Percentiles rank a stretch among this genome's conserved stretches.
phyloP scores from a whole-genome alignment of 805 yeast species.

The Kluyveromyces lactis region DNA sequence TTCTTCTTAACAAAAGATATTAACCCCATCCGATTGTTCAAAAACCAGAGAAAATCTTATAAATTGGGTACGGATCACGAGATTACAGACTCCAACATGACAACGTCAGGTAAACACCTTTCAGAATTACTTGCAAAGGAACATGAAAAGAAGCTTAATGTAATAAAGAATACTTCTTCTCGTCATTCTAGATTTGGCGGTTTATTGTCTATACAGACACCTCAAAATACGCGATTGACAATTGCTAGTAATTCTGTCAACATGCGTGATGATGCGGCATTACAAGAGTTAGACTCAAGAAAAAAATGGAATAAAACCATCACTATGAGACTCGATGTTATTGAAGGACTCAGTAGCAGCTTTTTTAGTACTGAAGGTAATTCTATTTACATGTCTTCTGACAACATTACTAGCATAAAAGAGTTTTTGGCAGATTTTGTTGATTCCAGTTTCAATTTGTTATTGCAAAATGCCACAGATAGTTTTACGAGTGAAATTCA shows the following conservation, averaged over 20 bases:
- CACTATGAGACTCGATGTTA: constrained; percentile 21
- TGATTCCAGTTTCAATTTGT: constrained; percentile 67
- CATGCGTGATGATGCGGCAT: constrained; percentile 39
- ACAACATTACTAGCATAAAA: constrained; percentile 28
- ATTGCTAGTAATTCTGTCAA: constrained; percentile 69
- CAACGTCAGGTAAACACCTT: constrained; percentile 36
- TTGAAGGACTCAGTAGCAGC: constrained; percentile 26
- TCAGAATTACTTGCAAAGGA: constrained; percentile 54
- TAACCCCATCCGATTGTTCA: constrained; percentile 25
- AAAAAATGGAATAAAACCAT: constrained; percentile 54
- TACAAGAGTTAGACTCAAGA: constrained; percentile 56
- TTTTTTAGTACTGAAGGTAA: constrained; percentile 16
- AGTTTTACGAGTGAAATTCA: constrained; percentile 35
- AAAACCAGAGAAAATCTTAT: constrained; percentile 1
- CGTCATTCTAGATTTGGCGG: constrained; percentile 93
- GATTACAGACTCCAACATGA: constrained; percentile 2
- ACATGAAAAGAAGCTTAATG: constrained; percentile 39
- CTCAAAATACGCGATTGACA: constrained; percentile 49
- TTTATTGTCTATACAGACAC: constrained; percentile 59
- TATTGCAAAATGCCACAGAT: constrained; percentile 46
- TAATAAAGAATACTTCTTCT: constrained; percentile 46
- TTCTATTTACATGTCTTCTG: constrained; percentile 26
- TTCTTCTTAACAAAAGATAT: constrained; percentile 56
- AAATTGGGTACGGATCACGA: constrained; percentile 1
- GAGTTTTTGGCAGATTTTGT: constrained; percentile 49